Evolutionary conservation across 164 flowering plant genomes (phyloP).

Genomic region (Chimonanthus salicifolius): DNA sequence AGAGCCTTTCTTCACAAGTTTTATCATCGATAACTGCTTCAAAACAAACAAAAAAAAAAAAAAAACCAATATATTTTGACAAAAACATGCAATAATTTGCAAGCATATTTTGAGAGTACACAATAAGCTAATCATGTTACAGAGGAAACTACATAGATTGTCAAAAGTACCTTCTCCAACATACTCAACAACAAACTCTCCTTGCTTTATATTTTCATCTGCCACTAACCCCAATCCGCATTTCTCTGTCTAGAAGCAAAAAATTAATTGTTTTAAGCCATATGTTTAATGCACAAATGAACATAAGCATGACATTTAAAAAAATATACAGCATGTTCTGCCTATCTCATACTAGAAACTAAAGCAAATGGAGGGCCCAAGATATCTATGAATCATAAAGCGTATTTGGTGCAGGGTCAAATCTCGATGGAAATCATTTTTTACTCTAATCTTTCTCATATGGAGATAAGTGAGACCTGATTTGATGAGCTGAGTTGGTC

Average conservation of each 20-base stretch:
- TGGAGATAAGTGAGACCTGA: too few relatives aligned
- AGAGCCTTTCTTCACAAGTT: conserved; percentile 96
- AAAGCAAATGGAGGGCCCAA: too few relatives aligned
- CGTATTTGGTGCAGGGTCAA: too few relatives aligned
- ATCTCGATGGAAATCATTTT: too few relatives aligned
- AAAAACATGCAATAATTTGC: too few relatives aligned
- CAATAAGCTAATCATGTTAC: neutral
- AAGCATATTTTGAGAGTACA: neutral
- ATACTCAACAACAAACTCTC: conserved; percentile 96
- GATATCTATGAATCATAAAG: too few relatives aligned
- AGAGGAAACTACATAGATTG: neutral
- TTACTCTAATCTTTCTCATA: too few relatives aligned
- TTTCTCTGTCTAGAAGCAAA: conserved; percentile 78
- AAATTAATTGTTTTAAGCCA: conserved; percentile 6
- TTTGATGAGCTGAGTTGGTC: too few relatives aligned
- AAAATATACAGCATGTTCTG: too few relatives aligned
- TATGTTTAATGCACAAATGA: neutral
- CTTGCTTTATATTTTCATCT: conserved; percentile 82
- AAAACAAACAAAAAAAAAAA: neutral
- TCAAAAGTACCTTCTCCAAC: conserved; percentile 86
- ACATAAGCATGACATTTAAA: neutral
- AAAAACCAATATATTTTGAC: too few relatives aligned
- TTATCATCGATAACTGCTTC: conserved; percentile 90
- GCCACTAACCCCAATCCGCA: conserved; percentile 94
- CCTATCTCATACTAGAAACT: too few relatives aligned